Evolutionary conservation across 768 basidiomycete genomes (phyloP).

Genomic region (Candolleomyces aberdarensis): DNA sequence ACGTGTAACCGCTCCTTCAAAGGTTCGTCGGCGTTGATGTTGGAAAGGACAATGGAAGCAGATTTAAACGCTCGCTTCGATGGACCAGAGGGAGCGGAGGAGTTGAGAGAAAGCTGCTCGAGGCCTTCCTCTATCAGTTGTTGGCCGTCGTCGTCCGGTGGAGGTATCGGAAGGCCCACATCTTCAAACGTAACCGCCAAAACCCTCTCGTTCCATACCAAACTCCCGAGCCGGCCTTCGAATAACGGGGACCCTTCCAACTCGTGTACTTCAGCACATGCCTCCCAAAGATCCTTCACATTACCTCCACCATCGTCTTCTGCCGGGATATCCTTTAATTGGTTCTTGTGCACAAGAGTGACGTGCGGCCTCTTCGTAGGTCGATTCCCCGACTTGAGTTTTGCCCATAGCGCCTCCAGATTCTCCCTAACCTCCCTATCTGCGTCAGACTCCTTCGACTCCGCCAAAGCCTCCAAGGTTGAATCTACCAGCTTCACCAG

Average conservation of each 20-base stretch:
- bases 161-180: slow-evolving; percentile 33
- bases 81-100: neutral
- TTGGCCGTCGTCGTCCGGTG: slow-evolving; percentile 28
- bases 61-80: neutral
- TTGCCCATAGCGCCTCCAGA: slow-evolving; percentile 44
- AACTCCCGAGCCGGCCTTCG: slow-evolving; percentile 51
- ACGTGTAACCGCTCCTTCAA: slow-evolving; percentile 65
- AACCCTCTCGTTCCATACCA: slow-evolving; percentile 75
- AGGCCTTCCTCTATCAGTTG: neutral
- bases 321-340: slow-evolving; percentile 16
- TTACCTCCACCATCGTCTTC: neutral
- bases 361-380: slow-evolving; percentile 72
- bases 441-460: slow-evolving; percentile 20
- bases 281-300: slow-evolving; percentile 39
- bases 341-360: slow-evolving; percentile 76
- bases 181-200: slow-evolving; percentile 79
- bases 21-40: slow-evolving; percentile 36
- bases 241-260: slow-evolving; percentile 49
- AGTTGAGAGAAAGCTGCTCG: neutral
- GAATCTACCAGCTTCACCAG: slow-evolving; percentile 44
- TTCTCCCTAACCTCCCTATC: neutral
- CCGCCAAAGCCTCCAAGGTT: slow-evolving; percentile 27
- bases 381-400: slow-evolving; percentile 42
- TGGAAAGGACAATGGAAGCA: slow-evolving; percentile 39
- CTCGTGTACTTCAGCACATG: slow-evolving; percentile 43